Conservation (phyloP, 495 filamentous ascomycete species). For the Acidiella bohemica region DNA sequence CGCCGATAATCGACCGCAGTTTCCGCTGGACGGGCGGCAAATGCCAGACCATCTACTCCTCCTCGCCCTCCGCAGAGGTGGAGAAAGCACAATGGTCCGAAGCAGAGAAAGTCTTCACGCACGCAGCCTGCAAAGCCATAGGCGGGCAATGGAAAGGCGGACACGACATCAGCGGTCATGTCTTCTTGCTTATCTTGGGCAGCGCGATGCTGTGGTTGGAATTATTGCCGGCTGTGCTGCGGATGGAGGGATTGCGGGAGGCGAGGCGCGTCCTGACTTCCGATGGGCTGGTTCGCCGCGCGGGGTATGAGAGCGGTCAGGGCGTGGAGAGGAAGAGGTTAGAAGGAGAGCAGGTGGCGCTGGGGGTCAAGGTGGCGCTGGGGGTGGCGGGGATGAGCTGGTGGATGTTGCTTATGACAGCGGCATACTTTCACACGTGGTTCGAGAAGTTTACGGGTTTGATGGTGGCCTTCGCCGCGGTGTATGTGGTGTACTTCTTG, state of each 20-base stretch:
- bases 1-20: slow-evolving; percentile 71
- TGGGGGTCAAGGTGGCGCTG: slow-evolving; percentile 38
- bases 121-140: slow-evolving; percentile 64
- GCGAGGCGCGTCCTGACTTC: slow-evolving; percentile 45
- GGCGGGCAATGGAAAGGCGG: slow-evolving; percentile 81
- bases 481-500: slow-evolving; percentile 65
- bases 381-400: slow-evolving; percentile 47
- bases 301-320: slow-evolving; percentile 29
- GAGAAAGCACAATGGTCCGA: slow-evolving; percentile 32
- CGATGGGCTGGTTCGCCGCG: slow-evolving; percentile 39
- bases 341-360: slow-evolving; percentile 20
- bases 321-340: slow-evolving; percentile 28
- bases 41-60: slow-evolving; percentile 36
- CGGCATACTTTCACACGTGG: slow-evolving; percentile 96
- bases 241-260: slow-evolving; percentile 34
- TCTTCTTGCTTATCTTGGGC: slow-evolving; percentile 77
- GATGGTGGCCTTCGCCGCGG: slow-evolving; percentile 48
- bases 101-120: slow-evolving; percentile 45
- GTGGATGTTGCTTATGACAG: slow-evolving; percentile 98
- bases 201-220: slow-evolving; percentile 71
- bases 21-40: slow-evolving; percentile 71
- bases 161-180: slow-evolving; percentile 88
- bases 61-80: slow-evolving; percentile 21
- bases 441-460: slow-evolving; percentile 85
- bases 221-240: slow-evolving; percentile 47